phyloP scores from a whole-genome alignment of 495 filamentous ascomycete species.

The Cladorrhinum samala region DNA sequence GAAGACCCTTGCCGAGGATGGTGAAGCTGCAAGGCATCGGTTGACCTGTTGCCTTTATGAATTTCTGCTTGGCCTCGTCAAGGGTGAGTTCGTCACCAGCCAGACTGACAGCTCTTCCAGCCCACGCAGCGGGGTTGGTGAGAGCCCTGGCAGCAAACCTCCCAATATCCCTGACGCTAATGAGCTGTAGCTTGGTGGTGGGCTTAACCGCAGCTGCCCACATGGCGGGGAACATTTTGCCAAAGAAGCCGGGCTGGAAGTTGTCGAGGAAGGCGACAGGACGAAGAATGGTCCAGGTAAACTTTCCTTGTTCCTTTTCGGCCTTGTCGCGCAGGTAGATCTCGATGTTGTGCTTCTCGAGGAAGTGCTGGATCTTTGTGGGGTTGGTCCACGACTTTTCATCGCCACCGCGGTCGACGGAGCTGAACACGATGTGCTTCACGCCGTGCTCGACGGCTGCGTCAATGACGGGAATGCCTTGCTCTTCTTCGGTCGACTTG shows the following conservation, averaged over 20 bases:
- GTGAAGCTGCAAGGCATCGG: slow-evolving; percentile 46
- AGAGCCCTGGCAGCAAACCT: slow-evolving; percentile 56
- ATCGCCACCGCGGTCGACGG: slow-evolving; percentile 62
- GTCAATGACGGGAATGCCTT: slow-evolving; percentile 60
- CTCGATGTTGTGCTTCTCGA: slow-evolving; percentile 60
- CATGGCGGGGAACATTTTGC: slow-evolving; percentile 54
- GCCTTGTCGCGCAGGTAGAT: slow-evolving; percentile 45
- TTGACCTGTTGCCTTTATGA: slow-evolving; percentile 43
- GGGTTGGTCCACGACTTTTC: slow-evolving; percentile 45
- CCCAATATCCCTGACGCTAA: slow-evolving; percentile 59
- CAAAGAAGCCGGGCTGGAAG: slow-evolving; percentile 42
- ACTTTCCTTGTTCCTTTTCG: slow-evolving; percentile 21
- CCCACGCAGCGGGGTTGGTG: slow-evolving; percentile 24
- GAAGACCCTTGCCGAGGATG: slow-evolving; percentile 31
- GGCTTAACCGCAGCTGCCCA: slow-evolving; percentile 33
- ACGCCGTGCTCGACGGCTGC: slow-evolving; percentile 40
- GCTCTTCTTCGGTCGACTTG: slow-evolving; percentile 45
- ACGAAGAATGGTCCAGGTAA: slow-evolving; percentile 53
- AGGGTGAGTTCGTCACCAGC: slow-evolving; percentile 29
- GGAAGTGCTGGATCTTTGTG: slow-evolving; percentile 58
- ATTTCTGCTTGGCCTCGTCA: slow-evolving; percentile 38
- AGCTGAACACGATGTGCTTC: slow-evolving; percentile 58
- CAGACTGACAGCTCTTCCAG: slow-evolving; percentile 24
- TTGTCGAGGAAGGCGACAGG: slow-evolving; percentile 66
- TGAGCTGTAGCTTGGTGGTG: slow-evolving; percentile 50